These are phyloP conservation scores for Waltergamsia citrina DNA, from an alignment of 2,329 filamentous ascomycete genomes.

Conservation along the genomic window DNA sequence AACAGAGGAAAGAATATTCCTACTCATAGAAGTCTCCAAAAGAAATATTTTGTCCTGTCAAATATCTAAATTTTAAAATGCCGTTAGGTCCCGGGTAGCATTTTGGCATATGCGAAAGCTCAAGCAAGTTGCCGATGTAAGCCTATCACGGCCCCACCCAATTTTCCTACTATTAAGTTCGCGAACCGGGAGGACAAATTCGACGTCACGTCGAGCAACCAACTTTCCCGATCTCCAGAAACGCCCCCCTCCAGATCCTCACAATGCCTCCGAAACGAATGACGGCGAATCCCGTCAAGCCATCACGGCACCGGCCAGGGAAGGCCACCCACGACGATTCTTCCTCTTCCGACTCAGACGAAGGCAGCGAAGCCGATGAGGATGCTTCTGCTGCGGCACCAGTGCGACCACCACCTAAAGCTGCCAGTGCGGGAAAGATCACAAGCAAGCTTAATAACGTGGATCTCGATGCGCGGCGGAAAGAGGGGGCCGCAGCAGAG, in stretches of 20 bases:
- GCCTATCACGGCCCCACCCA: background rate
- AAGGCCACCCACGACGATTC: conserved; percentile 55
- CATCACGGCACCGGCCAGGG: conserved; percentile 76
- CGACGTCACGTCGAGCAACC: too few relatives aligned
- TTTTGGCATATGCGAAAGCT: too few relatives aligned
- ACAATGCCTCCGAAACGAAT: conserved; percentile 70
- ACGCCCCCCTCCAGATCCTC: too few relatives aligned
- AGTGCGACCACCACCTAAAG: conserved; percentile 51
- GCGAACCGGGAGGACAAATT: too few relatives aligned
- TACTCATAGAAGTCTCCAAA: too few relatives aligned
- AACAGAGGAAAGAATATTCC: too few relatives aligned
- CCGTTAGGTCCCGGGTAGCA: too few relatives aligned
- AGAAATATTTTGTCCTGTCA: too few relatives aligned
- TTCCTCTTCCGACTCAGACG: conserved; percentile 40
- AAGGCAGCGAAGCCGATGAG: conserved; percentile 30
- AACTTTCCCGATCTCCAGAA: too few relatives aligned
- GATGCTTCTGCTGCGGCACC: conserved; percentile 23
- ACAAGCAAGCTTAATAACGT: conserved; percentile 42
- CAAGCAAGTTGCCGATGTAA: background rate
- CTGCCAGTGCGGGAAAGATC: conserved; percentile 45
- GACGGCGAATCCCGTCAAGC: conserved; percentile 81
- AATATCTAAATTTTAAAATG: too few relatives aligned
- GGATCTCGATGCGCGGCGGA: conserved; percentile 37
- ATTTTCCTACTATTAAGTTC: conserved; percentile 1
- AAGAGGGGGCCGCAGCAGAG: conserved; percentile 36